A percentile compares a stretch with the other conserved stretches of the same genome.
phyloP scores from a whole-genome alignment of 192 early-diverging fungal species.

The Nowakowskiella sp. region DNA sequence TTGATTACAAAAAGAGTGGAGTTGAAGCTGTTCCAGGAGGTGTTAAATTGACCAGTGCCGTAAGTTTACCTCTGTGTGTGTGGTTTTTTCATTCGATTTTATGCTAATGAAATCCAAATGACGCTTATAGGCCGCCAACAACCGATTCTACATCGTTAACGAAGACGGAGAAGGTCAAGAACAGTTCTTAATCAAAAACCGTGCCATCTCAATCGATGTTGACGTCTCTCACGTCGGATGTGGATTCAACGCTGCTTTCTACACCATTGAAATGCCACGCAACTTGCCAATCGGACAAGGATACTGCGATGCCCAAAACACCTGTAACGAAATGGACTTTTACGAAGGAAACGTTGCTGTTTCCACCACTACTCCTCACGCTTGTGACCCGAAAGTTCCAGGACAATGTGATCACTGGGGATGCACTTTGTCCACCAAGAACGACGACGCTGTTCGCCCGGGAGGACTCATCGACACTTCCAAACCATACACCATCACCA shows the following conservation, averaged over 20 bases:
- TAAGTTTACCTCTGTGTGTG: too few relatives aligned
- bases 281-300: neutral
- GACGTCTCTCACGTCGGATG: conserved; percentile 27
- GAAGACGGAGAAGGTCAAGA: too few relatives aligned
- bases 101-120: too few relatives aligned
- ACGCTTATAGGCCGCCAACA: too few relatives aligned
- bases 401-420: conserved; percentile 32
- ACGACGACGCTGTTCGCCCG: conserved; percentile 11
- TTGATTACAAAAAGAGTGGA: too few relatives aligned
- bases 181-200: too few relatives aligned
- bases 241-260: conserved; percentile 31
- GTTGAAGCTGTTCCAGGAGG: too few relatives aligned
- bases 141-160: too few relatives aligned
- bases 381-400: conserved; percentile 9
- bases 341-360: conserved; percentile 3
- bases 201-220: conserved; percentile 14
- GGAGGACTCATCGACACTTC: conserved; percentile 18
- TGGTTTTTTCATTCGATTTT: too few relatives aligned
- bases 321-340: neutral
- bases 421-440: conserved; percentile 14
- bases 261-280: conserved; percentile 20
- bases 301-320: conserved; percentile 1
- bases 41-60: too few relatives aligned
- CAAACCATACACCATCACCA: conserved; percentile 23
- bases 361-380: conserved; percentile 13